Evolutionary conservation across 257 asterid genomes (phyloP).

Genomic region (Solanum pennellii): DNA sequence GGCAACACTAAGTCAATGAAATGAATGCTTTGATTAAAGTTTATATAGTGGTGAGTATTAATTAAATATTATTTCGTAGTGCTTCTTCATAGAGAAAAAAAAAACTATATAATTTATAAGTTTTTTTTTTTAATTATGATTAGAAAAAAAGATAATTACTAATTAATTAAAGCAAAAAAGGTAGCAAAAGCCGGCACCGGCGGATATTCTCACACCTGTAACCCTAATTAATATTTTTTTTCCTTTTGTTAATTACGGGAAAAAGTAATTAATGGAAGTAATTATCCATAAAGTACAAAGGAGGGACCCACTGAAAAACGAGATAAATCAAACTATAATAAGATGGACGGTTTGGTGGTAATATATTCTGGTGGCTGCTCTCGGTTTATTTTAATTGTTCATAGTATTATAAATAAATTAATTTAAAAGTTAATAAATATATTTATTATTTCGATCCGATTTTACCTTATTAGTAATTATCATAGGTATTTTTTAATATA

Average conservation of each 20-base stretch:
- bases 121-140: not conserved
- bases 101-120: not conserved
- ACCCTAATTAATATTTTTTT: not conserved
- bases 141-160: not conserved
- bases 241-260: slow-evolving; percentile 2
- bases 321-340: not conserved
- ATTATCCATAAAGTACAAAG: not conserved
- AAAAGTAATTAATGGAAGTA: not conserved
- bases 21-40: not conserved
- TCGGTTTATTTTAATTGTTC: not conserved
- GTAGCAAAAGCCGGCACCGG: slow-evolving; percentile 44
- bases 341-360: not conserved
- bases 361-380: not conserved
- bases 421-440: too few species aligned
- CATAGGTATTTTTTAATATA: not conserved
- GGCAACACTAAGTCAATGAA: not conserved
- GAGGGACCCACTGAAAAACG: not conserved
- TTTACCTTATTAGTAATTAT: too few species aligned
- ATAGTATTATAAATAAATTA: not conserved
- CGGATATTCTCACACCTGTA: slow-evolving; percentile 31
- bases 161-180: slow-evolving; percentile 14
- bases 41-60: not conserved
- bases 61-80: slow-evolving; percentile 15
- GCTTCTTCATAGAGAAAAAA: not conserved
- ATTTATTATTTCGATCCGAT: too few species aligned